A percentile compares a stretch with the other conserved stretches of the same genome.
phyloP scores from a whole-genome alignment of 108 stramenopile genomes.

The Pseudonitzschia multistriata region DNA sequence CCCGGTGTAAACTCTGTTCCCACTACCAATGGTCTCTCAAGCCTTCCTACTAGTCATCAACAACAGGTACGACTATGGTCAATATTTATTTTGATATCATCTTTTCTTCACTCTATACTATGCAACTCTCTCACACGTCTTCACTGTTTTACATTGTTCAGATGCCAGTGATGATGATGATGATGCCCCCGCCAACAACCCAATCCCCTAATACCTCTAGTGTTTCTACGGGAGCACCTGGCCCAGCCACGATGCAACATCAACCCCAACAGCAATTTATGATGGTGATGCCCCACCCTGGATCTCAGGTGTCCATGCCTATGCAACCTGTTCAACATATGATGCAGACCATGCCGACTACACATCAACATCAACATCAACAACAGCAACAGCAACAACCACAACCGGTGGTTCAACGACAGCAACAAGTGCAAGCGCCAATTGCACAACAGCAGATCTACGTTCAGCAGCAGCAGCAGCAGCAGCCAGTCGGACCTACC shows the following conservation, averaged over 20 bases:
- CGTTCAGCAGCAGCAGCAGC: conserved; percentile 6
- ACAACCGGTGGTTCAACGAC: conserved; percentile 10
- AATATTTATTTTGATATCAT: neutral
- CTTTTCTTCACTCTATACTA: too few relatives aligned
- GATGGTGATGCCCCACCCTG: conserved; percentile 6
- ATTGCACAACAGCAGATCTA: conserved; percentile 8
- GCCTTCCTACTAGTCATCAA: neutral
- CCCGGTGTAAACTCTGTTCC: neutral
- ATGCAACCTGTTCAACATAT: conserved; percentile 2
- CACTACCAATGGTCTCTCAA: neutral
- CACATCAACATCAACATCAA: conserved; percentile 15
- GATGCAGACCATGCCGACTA: neutral
- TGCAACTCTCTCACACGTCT: too few relatives aligned
- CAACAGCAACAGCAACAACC: conserved; percentile 13
- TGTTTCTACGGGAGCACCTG: neutral
- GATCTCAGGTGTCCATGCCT: conserved; percentile 7
- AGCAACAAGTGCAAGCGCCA: conserved; percentile 12
- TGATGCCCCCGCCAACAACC: conserved; percentile 50
- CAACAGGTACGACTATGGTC: conserved; percentile 11
- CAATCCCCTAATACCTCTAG: conserved; percentile 12
- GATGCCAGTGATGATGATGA: conserved; percentile 81
- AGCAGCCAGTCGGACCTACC: neutral
- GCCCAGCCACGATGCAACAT: conserved; percentile 12
- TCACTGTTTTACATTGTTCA: conserved; percentile 9
- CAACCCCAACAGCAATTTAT: conserved; percentile 31